A percentile compares a stretch with the other conserved stretches of the same genome.
Evolutionary conservation across 2,329 filamentous ascomycete species (phyloP).

Genomic region (Arthrinium phaeospermum): DNA sequence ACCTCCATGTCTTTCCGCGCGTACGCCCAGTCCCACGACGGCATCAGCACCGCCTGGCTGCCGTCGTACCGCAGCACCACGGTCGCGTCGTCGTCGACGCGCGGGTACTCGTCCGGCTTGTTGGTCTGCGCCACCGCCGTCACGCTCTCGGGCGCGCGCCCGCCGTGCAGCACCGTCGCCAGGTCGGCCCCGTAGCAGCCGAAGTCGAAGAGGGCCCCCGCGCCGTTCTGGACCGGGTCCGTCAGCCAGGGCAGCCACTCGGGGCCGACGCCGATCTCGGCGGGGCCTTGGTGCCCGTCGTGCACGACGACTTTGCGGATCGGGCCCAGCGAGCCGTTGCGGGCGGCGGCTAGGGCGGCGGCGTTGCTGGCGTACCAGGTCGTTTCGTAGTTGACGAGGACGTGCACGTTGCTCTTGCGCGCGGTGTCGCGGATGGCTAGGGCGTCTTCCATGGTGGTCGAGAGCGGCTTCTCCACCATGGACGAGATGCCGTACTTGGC

Average conservation of each 20-base stretch:
- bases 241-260: neutral
- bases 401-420: neutral
- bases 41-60: neutral
- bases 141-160: neutral
- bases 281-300: neutral
- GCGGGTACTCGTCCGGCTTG: neutral
- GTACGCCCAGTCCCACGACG: neutral
- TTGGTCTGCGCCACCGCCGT: neutral
- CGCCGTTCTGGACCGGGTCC: neutral
- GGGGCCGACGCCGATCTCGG: neutral
- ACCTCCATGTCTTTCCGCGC: neutral
- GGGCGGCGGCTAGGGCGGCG: neutral
- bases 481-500: constrained; percentile 9
- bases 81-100: neutral
- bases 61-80: neutral
- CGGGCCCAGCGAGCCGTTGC: neutral
- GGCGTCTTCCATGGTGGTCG: neutral
- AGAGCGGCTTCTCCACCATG: constrained; percentile 1
- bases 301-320: constrained; percentile 7
- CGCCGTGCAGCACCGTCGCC: neutral
- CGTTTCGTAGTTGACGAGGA: neutral
- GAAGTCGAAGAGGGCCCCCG: neutral
- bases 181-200: neutral
- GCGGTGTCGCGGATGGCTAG: neutral
- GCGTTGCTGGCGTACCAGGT: constrained; percentile 6